These are phyloP conservation scores for Prinsepia uniflora DNA, from an alignment of 306 rosid genomes.

Conservation along the genomic window DNA sequence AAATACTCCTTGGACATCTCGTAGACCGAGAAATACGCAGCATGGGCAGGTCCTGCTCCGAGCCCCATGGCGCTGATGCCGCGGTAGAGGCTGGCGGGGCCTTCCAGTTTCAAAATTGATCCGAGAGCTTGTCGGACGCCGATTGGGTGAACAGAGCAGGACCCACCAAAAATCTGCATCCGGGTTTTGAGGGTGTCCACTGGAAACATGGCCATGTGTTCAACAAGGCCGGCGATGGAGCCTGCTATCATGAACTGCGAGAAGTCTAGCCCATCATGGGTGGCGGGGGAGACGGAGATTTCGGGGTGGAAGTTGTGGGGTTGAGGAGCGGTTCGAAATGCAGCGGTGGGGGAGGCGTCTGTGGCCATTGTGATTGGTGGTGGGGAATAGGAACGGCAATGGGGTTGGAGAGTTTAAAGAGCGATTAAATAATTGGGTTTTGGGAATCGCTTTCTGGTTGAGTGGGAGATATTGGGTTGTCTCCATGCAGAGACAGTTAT, in stretches of 20 bases:
- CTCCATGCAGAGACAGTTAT: slow-evolving; percentile 10
- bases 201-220: slow-evolving; percentile 92
- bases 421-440: slow-evolving; percentile 14
- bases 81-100: slow-evolving; percentile 63
- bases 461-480: slow-evolving; percentile 24
- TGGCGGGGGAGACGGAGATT: slow-evolving; percentile 21
- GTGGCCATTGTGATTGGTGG: slow-evolving; percentile 34
- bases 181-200: slow-evolving; percentile 87
- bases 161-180: slow-evolving; percentile 62
- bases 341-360: slow-evolving; percentile 32
- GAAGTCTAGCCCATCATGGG: slow-evolving; percentile 75
- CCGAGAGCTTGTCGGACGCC: slow-evolving; percentile 59
- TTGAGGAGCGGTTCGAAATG: slow-evolving; percentile 27
- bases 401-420: not conserved
- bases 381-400: not conserved
- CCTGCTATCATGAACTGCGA: slow-evolving; percentile 90
- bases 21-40: slow-evolving; percentile 73
- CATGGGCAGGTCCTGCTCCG: slow-evolving; percentile 95
- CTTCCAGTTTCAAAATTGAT: slow-evolving; percentile 64
- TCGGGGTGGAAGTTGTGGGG: slow-evolving; percentile 50
- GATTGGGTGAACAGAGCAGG: slow-evolving; percentile 56
- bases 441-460: slow-evolving; percentile 28
- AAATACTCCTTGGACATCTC: slow-evolving; percentile 57
- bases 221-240: slow-evolving; percentile 67
- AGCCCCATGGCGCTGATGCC: slow-evolving; percentile 88